These are phyloP conservation scores for Biscogniauxia sp. DNA, from an alignment of 2,329 filamentous ascomycete species.

Conservation along the genomic window DNA sequence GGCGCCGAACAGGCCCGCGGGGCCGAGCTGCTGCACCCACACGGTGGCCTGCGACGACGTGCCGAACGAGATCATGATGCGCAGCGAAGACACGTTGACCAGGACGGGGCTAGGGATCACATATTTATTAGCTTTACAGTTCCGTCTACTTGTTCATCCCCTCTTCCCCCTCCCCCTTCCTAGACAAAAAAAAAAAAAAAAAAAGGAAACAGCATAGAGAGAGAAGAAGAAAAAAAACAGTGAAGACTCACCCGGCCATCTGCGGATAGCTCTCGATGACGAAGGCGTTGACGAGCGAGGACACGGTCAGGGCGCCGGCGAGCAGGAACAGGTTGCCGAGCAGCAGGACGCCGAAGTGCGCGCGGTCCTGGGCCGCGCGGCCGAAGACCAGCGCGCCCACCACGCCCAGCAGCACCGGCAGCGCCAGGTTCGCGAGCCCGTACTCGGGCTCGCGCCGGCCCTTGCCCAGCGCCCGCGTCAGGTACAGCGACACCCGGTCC, in stretches of 20 bases:
- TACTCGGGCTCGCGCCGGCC: constrained; percentile 28
- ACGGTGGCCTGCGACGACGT: constrained; percentile 17
- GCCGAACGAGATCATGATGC: constrained; percentile 21
- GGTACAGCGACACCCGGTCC: constrained; percentile 28
- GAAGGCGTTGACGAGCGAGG: constrained; percentile 24
- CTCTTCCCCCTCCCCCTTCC: too few relatives aligned
- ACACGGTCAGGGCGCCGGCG: constrained; percentile 21
- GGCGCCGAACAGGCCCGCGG: constrained; percentile 13
- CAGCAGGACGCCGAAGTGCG: constrained; percentile 21
- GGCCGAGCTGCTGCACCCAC: constrained; percentile 19
- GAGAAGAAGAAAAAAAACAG: background rate
- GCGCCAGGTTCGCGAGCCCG: constrained; percentile 24
- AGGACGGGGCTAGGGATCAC: constrained; percentile 24
- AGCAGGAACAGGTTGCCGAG: constrained; percentile 23
- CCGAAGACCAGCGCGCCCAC: constrained; percentile 24
- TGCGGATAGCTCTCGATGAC: constrained; percentile 27
- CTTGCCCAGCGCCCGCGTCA: constrained; percentile 17
- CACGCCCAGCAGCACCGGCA: constrained; percentile 23
- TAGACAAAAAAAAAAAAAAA: background rate
- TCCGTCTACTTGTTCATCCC: too few relatives aligned
- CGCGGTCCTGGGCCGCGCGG: constrained; percentile 20
- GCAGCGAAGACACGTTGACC: constrained; percentile 21
- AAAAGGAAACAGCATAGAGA: too few relatives aligned
- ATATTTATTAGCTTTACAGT: too few relatives aligned
- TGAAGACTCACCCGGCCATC: constrained; percentile 19